Conservation (phyloP, 768 basidiomycete species). For the Gelatoporia subvermispora region DNA sequence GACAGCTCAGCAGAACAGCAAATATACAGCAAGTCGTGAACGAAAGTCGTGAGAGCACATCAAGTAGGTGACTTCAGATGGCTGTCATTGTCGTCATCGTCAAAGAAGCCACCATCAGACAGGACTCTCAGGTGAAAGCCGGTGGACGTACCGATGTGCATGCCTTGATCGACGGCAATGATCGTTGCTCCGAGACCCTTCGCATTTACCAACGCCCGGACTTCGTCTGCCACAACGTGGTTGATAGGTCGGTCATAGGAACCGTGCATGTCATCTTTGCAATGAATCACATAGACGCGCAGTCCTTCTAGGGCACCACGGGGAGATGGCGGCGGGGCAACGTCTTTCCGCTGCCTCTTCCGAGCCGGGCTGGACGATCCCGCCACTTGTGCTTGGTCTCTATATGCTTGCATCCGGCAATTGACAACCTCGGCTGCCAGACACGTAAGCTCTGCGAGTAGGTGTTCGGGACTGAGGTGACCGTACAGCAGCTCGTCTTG, state of each 20-base stretch:
- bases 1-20: no score
- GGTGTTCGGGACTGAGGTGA: constrained; percentile 78
- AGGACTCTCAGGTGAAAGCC: neutral
- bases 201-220: constrained; percentile 54
- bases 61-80: neutral
- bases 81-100: neutral
- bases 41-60: no score
- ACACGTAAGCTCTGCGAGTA: constrained; percentile 66
- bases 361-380: constrained; percentile 16
- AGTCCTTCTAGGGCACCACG: constrained; percentile 53
- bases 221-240: constrained; percentile 70
- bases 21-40: no score
- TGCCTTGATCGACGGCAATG: constrained; percentile 71
- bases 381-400: neutral
- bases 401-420: constrained; percentile 24
- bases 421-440: constrained; percentile 67
- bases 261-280: constrained; percentile 69
- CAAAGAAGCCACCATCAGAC: neutral
- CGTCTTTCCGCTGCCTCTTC: constrained; percentile 34
- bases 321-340: constrained; percentile 35
- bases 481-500: constrained; percentile 70
- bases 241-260: constrained; percentile 46
- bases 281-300: constrained; percentile 78
- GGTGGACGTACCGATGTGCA: constrained; percentile 56
- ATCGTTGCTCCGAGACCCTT: constrained; percentile 69